Evolutionary conservation across 352 stramenopile genomes (phyloP), one percentile per base, ranked within the genome.

Genomic region (Phytophthora meadii): DNA sequence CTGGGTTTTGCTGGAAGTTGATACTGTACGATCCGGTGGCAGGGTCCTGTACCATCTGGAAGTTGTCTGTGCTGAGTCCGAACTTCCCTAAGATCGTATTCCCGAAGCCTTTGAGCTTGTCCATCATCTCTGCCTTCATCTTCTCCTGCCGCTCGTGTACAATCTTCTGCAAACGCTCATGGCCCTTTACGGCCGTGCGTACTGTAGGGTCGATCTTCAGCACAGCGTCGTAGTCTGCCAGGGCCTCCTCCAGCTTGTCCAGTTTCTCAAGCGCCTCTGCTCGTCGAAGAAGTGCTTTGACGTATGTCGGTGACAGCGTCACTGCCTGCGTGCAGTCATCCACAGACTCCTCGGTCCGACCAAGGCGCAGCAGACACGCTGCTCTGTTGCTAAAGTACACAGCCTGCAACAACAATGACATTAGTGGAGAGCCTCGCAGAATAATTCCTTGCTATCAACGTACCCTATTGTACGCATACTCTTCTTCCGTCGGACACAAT

Each of bases 61-160:
- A 99, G 77, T 99, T 99, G 84, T 99, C 97, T 22, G 99, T 92
- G 75, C 94, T 99, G 65, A 99, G 83, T 32, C 98, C 98, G 79
- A 99, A 99, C 70, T 99, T 99, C 59, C 97, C 95, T 17, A 99
- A 79, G 47, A 99, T 89, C 51, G 87, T 97, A 81, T 99, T 99
- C 24, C 98, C 98, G 56, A 99, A 95, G 52, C 99, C 98, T 77
- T 99, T 99, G 54, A 99, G 89, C 76, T 94, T 96, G 54, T 94
- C 96, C 62, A 99, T 74, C 74, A 98, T 99, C 77, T 98, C 96
- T 25, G 94, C 92, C 81, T 99, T 99, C 74, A 99, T 90, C 78
- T 99, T 98, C 72, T 99, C 97, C 62, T 98, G 86, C 41, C 94
- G 84, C 67, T 98, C 94, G 32, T 98, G 92, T 56, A 98, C 90